Conservation (phyloP, 2,329 filamentous ascomycete genomes). For the Dactylellina cionopaga region DNA sequence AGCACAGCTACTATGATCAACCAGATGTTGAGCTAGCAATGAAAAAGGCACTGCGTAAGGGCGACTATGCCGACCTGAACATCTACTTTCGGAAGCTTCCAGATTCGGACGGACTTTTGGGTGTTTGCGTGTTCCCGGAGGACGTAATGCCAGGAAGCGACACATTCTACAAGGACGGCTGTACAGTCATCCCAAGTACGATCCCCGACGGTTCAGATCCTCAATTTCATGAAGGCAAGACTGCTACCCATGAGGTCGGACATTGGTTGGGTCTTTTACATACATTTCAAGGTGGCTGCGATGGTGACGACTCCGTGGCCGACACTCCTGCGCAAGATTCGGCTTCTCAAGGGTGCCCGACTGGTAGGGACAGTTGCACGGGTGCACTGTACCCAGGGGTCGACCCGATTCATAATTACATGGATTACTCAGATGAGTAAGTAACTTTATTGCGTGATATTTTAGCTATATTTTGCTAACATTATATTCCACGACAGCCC, state of each 20-base stretch:
- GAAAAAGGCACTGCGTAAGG: too few relatives aligned
- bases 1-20: not conserved
- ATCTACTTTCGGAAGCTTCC: not conserved
- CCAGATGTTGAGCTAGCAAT: slow-evolving; percentile 56
- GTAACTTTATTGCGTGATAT: not conserved
- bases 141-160: not conserved
- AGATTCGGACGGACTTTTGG: slow-evolving; percentile 8
- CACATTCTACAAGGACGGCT: not conserved
- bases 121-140: not conserved
- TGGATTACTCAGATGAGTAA: slow-evolving; percentile 56
- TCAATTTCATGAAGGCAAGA: slow-evolving; percentile 32
- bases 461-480: not conserved
- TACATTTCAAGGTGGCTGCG: slow-evolving; percentile 57
- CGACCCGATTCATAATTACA: slow-evolving; percentile 59
- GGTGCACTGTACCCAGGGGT: slow-evolving; percentile 53
- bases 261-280: slow-evolving; percentile 59
- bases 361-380: slow-evolving; percentile 56
- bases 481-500: not conserved
- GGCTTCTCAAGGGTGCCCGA: slow-evolving; percentile 55
- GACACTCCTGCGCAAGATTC: slow-evolving; percentile 57
- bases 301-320: slow-evolving; percentile 56
- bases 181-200: not conserved
- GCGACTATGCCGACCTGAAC: not conserved
- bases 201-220: not conserved
- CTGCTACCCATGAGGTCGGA: too few relatives aligned